A percentile compares a stretch with the other conserved stretches of the same genome.
Evolutionary conservation across 345 rosid genomes (phyloP).

Genomic region (Laguncularia racemosa): DNA sequence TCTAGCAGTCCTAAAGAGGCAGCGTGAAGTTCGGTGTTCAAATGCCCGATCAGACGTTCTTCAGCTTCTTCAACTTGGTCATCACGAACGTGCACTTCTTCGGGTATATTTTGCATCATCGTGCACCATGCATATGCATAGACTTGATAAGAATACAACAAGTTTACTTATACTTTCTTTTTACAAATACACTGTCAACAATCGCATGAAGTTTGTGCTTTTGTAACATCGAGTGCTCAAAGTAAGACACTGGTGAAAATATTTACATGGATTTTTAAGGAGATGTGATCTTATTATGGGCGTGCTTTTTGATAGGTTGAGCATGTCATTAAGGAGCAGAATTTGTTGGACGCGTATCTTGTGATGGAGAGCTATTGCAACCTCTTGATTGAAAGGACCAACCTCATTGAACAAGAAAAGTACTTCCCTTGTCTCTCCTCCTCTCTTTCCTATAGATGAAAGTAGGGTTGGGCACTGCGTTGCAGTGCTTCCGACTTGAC

Average conservation of each 20-base stretch:
- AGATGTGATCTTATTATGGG: not conserved
- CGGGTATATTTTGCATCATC: constrained; percentile 28
- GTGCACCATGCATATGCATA: too few species aligned
- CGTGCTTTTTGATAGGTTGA: constrained; percentile 36
- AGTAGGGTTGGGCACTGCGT: too few species aligned
- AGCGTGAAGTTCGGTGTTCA: constrained; percentile 41
- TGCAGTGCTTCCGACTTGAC: not conserved
- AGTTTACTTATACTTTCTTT: too few species aligned
- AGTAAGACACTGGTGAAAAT: too few species aligned
- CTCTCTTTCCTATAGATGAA: not conserved
- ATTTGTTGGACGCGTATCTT: constrained; percentile 51
- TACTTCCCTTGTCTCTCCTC: not conserved
- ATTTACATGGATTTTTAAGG: too few species aligned
- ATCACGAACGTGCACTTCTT: constrained; percentile 66
- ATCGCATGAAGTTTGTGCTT: too few species aligned
- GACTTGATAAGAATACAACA: too few species aligned
- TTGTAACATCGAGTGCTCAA: too few species aligned
- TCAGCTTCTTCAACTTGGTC: constrained; percentile 67
- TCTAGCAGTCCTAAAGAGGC: constrained; percentile 60
- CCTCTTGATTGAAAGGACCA: constrained; percentile 54
- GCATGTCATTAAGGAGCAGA: constrained; percentile 61
- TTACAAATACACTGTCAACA: too few species aligned
- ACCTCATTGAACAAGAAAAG: constrained; percentile 55
- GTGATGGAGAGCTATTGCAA: constrained; percentile 61
- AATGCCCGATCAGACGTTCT: constrained; percentile 66